Percentiles rank a stretch among this genome's conserved stretches.
Conservation (phyloP, 2,329 filamentous ascomycete genomes). For the Tolypocladium nubicola region DNA sequence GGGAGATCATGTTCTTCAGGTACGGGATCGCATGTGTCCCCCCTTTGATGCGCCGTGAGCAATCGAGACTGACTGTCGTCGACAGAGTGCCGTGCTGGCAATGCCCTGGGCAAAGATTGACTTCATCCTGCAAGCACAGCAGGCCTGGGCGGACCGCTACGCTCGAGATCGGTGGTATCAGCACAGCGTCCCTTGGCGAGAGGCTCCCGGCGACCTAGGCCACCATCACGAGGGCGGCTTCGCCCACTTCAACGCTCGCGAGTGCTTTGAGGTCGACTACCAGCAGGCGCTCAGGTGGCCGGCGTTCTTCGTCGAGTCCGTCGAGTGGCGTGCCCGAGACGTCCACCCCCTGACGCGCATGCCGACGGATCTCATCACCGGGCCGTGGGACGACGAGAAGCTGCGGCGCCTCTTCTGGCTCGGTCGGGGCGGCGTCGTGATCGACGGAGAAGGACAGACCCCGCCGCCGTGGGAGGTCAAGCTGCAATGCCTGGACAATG, state of each 20-base stretch:
- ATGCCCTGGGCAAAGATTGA: slow-evolving; percentile 33
- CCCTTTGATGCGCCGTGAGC: background rate
- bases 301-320: slow-evolving; percentile 8
- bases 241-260: slow-evolving; percentile 19
- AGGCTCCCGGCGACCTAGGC: slow-evolving; percentile 2
- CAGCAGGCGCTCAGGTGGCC: slow-evolving; percentile 13
- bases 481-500: slow-evolving; percentile 24
- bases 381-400: slow-evolving; percentile 29
- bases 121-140: slow-evolving; percentile 35
- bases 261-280: slow-evolving; percentile 27
- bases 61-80: slow-evolving; percentile 3
- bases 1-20: slow-evolving; percentile 34
- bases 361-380: slow-evolving; percentile 27
- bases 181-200: slow-evolving; percentile 15
- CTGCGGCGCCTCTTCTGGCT: slow-evolving; percentile 36
- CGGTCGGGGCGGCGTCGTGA: slow-evolving; percentile 23
- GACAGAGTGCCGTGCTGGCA: slow-evolving; percentile 31
- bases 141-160: slow-evolving; percentile 32
- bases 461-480: slow-evolving; percentile 30
- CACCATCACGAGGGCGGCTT: slow-evolving; percentile 13
- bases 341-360: slow-evolving; percentile 28
- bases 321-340: slow-evolving; percentile 17
- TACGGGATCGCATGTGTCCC: slow-evolving; percentile 14
- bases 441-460: slow-evolving; percentile 15
- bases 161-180: slow-evolving; percentile 22